Evolutionary conservation across 768 basidiomycete species (phyloP).

Genomic region (Lactarius quietus): DNA sequence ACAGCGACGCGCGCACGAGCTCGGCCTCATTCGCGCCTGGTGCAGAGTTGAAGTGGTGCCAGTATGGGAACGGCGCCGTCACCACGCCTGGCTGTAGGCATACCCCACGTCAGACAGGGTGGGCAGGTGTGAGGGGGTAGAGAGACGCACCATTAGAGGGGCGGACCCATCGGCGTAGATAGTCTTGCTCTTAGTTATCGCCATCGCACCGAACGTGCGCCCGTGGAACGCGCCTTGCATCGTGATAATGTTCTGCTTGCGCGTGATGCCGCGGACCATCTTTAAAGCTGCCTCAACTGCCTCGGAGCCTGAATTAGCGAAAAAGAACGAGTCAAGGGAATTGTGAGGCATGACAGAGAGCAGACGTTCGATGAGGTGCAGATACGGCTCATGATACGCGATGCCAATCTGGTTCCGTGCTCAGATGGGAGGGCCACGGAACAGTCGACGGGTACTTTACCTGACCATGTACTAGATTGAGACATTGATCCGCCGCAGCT

Average conservation of each 20-base stretch:
- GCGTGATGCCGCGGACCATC: slow-evolving; percentile 75
- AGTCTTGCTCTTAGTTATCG: slow-evolving; percentile 91
- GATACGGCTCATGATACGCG: slow-evolving; percentile 81
- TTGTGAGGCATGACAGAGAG: slow-evolving; percentile 87
- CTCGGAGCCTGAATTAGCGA: slow-evolving; percentile 96
- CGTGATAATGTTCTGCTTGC: slow-evolving; percentile 80
- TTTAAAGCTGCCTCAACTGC: slow-evolving; percentile 89
- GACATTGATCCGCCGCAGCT: slow-evolving; percentile 86
- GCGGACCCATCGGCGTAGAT: slow-evolving; percentile 75
- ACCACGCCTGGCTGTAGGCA: slow-evolving; percentile 71
- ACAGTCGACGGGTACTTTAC: slow-evolving; percentile 36
- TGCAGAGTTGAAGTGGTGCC: slow-evolving; percentile 75
- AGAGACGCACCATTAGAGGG: slow-evolving; percentile 71
- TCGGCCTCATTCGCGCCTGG: slow-evolving; percentile 51
- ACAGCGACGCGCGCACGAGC: slow-evolving; percentile 61
- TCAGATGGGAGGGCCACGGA: background rate
- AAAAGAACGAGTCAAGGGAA: slow-evolving; percentile 93
- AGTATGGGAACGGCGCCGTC: slow-evolving; percentile 83
- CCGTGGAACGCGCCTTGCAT: slow-evolving; percentile 96
- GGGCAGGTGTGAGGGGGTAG: background rate
- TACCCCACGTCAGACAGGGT: background rate
- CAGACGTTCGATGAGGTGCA: slow-evolving; percentile 80
- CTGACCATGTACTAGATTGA: slow-evolving; percentile 74
- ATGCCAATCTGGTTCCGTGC: slow-evolving; percentile 67
- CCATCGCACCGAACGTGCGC: slow-evolving; percentile 90